Evolutionary conservation across 75 land plant genomes (phyloP), one percentile per base, ranked within the genome.

Genomic region (Azolla pinnata): DNA sequence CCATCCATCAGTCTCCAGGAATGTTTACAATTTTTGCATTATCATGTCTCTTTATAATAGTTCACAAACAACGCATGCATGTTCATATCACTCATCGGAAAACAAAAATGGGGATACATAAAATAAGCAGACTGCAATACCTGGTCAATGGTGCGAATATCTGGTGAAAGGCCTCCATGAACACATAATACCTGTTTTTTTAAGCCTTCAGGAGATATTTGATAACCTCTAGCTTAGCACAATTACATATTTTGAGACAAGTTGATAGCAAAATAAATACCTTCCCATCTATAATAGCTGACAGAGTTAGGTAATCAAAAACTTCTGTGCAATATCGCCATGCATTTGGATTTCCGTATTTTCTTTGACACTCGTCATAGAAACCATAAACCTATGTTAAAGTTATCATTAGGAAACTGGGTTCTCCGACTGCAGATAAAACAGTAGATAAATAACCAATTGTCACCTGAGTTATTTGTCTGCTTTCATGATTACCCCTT

Each of bases 241-340:
- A n/a, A n/a, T n/a, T n/a, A n/a, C n/a, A n/a, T n/a, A n/a, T n/a
- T n/a, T n/a, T n/a, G n/a, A n/a, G n/a, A n/a, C n/a, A n/a, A n/a
- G n/a, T n/a, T n/a, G n/a, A n/a, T n/a, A 23, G 20, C 70, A 69
- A 21, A 27, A 20, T 9, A 29, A 72, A 50, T 67, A 95, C 99
- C 54, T 80, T 95, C 64, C 96, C 97, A 86, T 95, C 87, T 55
- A 95, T 95, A 54, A 95, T 95, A 27, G 99, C 99, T 42, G 99
- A 95, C 14, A 95, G 74, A 0, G 97, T 95, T 29, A 95, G 83
- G 49, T 90, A 95, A 69, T 95, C 99, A 77, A 95, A 95, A 47
- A 95, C 99, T 73, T 95, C 99, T 30, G 99, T 95, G 74, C 99
- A 95, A 55, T 95, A 95, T 31, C 99, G 82, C 99, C 99, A 95